A percentile compares a stretch with the other conserved stretches of the same genome.
phyloP scores from a whole-genome alignment of 2,329 filamentous ascomycete species.

The Kalmusia sp. region DNA sequence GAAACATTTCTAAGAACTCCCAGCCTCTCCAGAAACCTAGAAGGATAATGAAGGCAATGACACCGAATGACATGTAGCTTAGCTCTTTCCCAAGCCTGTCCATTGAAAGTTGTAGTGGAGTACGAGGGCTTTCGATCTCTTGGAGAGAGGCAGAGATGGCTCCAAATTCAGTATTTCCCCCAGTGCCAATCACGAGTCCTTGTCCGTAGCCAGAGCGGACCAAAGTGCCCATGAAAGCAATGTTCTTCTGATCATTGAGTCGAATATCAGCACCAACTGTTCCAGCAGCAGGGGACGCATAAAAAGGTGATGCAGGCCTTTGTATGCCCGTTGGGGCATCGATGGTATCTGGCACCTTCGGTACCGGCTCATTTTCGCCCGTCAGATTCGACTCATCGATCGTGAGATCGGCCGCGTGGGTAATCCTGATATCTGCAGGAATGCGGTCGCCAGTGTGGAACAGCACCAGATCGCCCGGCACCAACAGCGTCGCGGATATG shows the following conservation, averaged over 20 bases:
- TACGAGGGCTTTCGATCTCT: constrained; percentile 93
- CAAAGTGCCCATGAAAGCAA: constrained; percentile 97
- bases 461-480: constrained; percentile 89
- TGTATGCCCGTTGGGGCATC: constrained; percentile 46
- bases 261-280: constrained; percentile 70
- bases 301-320: constrained; percentile 62
- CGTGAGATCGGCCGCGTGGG: constrained; percentile 83
- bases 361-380: constrained; percentile 92
- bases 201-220: constrained; percentile 95
- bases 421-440: constrained; percentile 94
- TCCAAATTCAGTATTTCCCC: constrained; percentile 91
- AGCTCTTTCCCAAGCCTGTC: constrained; percentile 95
- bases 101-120: constrained; percentile 94
- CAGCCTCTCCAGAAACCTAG: constrained; percentile 92
- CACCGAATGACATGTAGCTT: constrained; percentile 94
- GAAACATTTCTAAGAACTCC: constrained; percentile 90
- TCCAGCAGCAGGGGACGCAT: constrained; percentile 64
- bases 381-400: constrained; percentile 98
- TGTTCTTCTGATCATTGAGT: constrained; percentile 81
- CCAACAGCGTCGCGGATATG: constrained; percentile 84
- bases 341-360: constrained; percentile 73
- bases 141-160: constrained; percentile 94
- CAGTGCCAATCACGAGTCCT: constrained; percentile 96
- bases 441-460: constrained; percentile 97
- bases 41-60: constrained; percentile 91